Base-by-base conservation (phyloP, 202 grass and related monocot genomes). In the Elaeis oleifera region DNA sequence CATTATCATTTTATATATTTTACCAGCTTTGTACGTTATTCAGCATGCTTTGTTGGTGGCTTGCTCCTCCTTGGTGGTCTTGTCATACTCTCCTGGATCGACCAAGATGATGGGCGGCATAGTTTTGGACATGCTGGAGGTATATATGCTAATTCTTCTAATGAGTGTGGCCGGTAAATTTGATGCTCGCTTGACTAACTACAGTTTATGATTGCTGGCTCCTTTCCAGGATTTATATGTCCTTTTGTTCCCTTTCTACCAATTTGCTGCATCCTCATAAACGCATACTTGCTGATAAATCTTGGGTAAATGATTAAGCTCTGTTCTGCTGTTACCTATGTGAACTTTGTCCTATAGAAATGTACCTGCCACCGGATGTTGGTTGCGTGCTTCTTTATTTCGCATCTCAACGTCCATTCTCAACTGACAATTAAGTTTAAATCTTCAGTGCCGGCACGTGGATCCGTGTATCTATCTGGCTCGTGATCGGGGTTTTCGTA, bases 231-330 rank as follows among this genome's bases (percentile, higher is more conserved):
- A 79, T 99, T 99, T 62, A 94, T 80, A 54, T 99, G 88, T 61
- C 94, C 94, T 18, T 99, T 89, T 19, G 79, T 99, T 59, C 94
- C 94, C 53, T 61, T 94, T n/a, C 85, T 99, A 25, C 94, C 94
- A 48, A 78, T 82, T 31, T 62, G 85, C 48, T 89, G 85, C 58
- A 82, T 99, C 59, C 88, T 99, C 66, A 80, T 99, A 75, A 99
- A 99, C 52, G 85, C 85, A 5, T 99, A 99, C 72, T 62, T 99
- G 64, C 67, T 99, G 80, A 85, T 99, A 80, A 99, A 99, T 82
- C 85, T 99, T 1, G 77, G 94, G 94, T 99, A 68, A 73, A 88
- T 83, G 14, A 44, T 62, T 76, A 60, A 36, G 5, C 1, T 24
- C 16, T 18, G 22, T 29, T 53, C 15, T 15, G 15, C 19, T 65